Base-by-base conservation (phyloP, 2,329 filamentous ascomycete species). In the Biscogniauxia mediterranea region DNA sequence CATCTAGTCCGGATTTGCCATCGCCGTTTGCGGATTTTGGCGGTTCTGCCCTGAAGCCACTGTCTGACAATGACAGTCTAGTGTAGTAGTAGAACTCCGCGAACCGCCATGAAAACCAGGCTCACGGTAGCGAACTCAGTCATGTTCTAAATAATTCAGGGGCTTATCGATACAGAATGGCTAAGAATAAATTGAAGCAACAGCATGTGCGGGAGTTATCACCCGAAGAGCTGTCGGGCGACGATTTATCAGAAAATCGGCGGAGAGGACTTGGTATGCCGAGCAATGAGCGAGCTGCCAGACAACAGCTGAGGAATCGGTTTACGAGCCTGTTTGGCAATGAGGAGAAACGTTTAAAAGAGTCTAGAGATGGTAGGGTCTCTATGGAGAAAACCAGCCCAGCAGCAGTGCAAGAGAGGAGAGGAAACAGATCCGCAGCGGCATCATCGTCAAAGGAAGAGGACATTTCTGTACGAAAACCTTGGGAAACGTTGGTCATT, bases 401-500 rank as follows among this genome's bases (percentile, higher is more conserved):
- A 20, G 17, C 52, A 38, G 13, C 17, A 38, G 55, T 62, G 56
- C 55, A 57, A 51, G 59, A 52, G 3, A 52, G 15, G n/a, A 28
- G 19, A 23, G 6, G 21, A 6, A 21, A 15, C 17, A 56, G 58
- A 50, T 60, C 54, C n/a, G 23, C 5, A 20, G 11, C 11, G 21
- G 21, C 19, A 19, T 38, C 42, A 54, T 11, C 8, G 4, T 57
- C 26, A 51, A 61, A 62, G 38, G 54, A 20, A 5, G 52, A 61
- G 5, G 42, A 20, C 5, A 19, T n/a, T 11, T 56, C 49, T 55
- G 58, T 60, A 38, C 61, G 60, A 52, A 70, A 71, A 54, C 71
- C 68, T 17, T 71, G 68, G 68, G 68, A 70, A 57, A 65, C 74
- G 11, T 64, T 77, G 13, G 70, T 73, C 17, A 69, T 79, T 28